Base-by-base conservation (phyloP, 495 filamentous ascomycete genomes). In the Talaromyces thailandensis region DNA sequence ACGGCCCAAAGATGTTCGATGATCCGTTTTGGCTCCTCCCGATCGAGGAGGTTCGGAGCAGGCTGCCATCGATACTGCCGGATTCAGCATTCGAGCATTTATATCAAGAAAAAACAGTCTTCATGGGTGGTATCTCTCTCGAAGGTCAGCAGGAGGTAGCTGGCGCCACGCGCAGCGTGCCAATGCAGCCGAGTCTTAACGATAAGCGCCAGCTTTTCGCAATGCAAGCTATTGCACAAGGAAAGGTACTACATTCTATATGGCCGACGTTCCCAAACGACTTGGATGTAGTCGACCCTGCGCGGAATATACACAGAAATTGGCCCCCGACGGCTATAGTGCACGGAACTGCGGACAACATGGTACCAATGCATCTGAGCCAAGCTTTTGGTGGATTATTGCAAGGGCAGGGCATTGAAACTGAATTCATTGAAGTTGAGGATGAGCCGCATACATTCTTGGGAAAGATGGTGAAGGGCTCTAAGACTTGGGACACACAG, bases 41-140 rank as follows among this genome's bases (percentile, higher is more conserved):
- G 0, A 75, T 96, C 21, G 89, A 90, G 1, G 79, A 80, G 52
- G 87, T 92, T 68, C 71, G 72, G 6, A 68, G 75, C 25, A 72
- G 62, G 35, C 63, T 75, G 0, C 74, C 69, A 0, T 50, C 65
- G 0, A 56, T 66, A 1, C 35, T 67, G 0, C 43, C 65, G 1
- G 37, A 29, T 12, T 48, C 55, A 1, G 71, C 73, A 45, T 58
- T 76, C 1, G 52, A 67, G 9, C 24, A 66, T 23, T 35, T 74
- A 21, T 76, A 76, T 61, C 56, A 67, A 1, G 68, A 75, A 23
- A 14, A 59, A 2, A 69, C 71, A 3, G 28, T 73, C n/a, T 70
- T 71, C 0, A 71, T 70, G 3, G 65, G 67, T 6, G 70, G 70
- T 45, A 67, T 75, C 26, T 75, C 74, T 0, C 63, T 76, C 2